phyloP scores from a whole-genome alignment of 2,329 filamentous ascomycete genomes.

The Scolecobasidium constrictum region DNA sequence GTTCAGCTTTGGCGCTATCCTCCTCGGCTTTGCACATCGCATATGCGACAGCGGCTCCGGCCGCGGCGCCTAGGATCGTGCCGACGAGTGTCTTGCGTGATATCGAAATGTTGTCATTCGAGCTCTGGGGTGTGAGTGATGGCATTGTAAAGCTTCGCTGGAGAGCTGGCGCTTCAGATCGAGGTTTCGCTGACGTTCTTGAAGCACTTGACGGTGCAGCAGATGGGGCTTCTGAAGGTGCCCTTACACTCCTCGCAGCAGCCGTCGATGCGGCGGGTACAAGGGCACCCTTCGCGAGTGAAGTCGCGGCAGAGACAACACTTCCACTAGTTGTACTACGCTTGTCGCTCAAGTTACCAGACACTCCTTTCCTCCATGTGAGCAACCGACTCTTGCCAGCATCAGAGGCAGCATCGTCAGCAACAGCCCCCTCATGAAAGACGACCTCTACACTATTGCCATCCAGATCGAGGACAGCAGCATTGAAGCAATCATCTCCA shows the following conservation, averaged over 20 bases:
- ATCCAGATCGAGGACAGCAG: conserved; percentile 63
- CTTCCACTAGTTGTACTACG: conserved; percentile 18
- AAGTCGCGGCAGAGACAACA: conserved; percentile 16
- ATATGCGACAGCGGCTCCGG: conserved; percentile 67
- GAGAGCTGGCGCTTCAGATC: background rate
- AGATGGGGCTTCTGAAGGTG: conserved; percentile 11
- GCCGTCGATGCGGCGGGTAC: conserved; percentile 10
- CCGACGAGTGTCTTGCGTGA: conserved; percentile 58
- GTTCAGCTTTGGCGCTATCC: conserved; percentile 21
- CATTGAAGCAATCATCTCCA: conserved; percentile 48
- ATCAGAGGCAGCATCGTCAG: conserved; percentile 22
- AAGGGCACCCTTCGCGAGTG: conserved; percentile 15
- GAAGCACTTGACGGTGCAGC: conserved; percentile 7
- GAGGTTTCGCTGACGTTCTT: conserved; percentile 14
- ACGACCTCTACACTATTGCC: conserved; percentile 77
- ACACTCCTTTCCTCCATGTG: conserved; percentile 30
- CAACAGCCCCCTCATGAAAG: conserved; percentile 37
- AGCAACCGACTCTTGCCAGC: conserved; percentile 20
- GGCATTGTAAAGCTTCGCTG: conserved; percentile 10
- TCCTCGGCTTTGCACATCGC: conserved; percentile 54
- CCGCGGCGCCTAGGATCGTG: conserved; percentile 67
- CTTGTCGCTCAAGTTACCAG: conserved; percentile 11
- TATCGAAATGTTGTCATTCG: conserved; percentile 15
- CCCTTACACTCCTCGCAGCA: background rate
- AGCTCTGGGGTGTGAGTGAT: conserved; percentile 12